Conservation (phyloP, 2,329 filamentous ascomycete genomes). For the Alternaria atra region DNA sequence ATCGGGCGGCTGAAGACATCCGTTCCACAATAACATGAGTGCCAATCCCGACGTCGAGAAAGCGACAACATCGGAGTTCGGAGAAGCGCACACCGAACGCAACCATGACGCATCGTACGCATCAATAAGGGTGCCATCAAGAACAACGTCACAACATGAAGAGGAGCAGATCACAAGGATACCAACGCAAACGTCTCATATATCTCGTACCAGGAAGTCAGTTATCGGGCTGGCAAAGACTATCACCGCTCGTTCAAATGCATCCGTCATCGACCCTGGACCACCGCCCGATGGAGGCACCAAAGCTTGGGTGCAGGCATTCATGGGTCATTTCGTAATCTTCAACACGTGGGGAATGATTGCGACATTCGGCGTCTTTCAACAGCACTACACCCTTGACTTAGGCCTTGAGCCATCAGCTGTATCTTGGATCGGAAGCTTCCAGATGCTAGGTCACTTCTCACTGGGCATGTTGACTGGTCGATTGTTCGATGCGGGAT, state of each 20-base stretch:
- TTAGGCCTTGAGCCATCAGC: slow-evolving; percentile 50
- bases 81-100: background rate
- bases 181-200: slow-evolving; percentile 14
- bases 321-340: slow-evolving; percentile 50
- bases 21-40: slow-evolving; percentile 1
- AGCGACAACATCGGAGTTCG: slow-evolving; percentile 9
- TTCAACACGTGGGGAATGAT: slow-evolving; percentile 52
- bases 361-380: slow-evolving; percentile 50
- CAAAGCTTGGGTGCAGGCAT: slow-evolving; percentile 50
- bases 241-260: slow-evolving; percentile 45
- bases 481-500: slow-evolving; percentile 62
- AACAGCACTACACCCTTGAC: slow-evolving; percentile 45
- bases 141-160: slow-evolving; percentile 5
- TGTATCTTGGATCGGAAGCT: slow-evolving; percentile 63
- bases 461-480: slow-evolving; percentile 62
- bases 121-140: slow-evolving; percentile 13
- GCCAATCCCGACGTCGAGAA: slow-evolving; percentile 28
- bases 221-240: slow-evolving; percentile 34
- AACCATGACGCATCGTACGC: slow-evolving; percentile 10
- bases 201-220: slow-evolving; percentile 17
- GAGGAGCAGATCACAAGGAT: slow-evolving; percentile 17
- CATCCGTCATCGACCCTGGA: slow-evolving; percentile 44
- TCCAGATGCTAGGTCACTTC: slow-evolving; percentile 62
- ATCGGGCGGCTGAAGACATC: no score
- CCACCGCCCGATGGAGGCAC: slow-evolving; percentile 51